phyloP scores from a whole-genome alignment of 495 filamentous ascomycete species.

The Penicillium crystallinum region DNA sequence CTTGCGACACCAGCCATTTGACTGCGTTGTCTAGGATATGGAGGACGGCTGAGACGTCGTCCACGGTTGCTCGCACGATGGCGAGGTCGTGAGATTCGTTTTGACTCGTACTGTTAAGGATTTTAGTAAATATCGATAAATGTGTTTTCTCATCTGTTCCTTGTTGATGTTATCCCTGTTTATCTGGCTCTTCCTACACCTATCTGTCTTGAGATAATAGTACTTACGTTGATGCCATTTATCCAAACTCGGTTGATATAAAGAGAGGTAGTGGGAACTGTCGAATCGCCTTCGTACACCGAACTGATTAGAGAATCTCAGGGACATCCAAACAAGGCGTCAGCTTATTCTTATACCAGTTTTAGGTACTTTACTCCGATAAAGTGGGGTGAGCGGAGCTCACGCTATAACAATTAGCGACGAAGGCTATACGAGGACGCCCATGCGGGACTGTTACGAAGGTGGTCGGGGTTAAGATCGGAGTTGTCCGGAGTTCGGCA shows the following conservation, averaged over 20 bases:
- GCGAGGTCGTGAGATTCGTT: not conserved
- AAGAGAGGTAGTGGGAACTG: no score
- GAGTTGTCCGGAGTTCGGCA: no score
- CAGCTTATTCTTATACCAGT: not conserved
- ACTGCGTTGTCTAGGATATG: constrained; percentile 10
- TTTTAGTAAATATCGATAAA: constrained; percentile 1
- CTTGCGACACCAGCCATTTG: constrained; percentile 10
- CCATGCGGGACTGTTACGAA: no score
- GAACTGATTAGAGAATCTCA: not conserved
- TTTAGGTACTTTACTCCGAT: no score
- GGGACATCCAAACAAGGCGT: not conserved
- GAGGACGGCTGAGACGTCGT: constrained; percentile 9
- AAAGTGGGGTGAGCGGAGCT: no score
- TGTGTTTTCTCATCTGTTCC: not conserved
- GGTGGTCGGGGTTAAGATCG: no score
- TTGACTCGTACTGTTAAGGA: not conserved
- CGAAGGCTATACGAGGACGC: no score
- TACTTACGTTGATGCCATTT: constrained; percentile 13
- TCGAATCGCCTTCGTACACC: not conserved
- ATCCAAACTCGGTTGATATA: constrained; percentile 3
- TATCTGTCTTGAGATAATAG: not conserved
- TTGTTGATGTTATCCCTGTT: not conserved
- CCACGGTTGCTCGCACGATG: constrained; percentile 12
- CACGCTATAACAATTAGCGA: no score
- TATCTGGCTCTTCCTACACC: not conserved